A percentile compares a stretch with the other conserved stretches of the same genome.
Evolutionary conservation across 1,284 basidiomycete genomes (phyloP).

Genomic region (Heliocybe sulcata): DNA sequence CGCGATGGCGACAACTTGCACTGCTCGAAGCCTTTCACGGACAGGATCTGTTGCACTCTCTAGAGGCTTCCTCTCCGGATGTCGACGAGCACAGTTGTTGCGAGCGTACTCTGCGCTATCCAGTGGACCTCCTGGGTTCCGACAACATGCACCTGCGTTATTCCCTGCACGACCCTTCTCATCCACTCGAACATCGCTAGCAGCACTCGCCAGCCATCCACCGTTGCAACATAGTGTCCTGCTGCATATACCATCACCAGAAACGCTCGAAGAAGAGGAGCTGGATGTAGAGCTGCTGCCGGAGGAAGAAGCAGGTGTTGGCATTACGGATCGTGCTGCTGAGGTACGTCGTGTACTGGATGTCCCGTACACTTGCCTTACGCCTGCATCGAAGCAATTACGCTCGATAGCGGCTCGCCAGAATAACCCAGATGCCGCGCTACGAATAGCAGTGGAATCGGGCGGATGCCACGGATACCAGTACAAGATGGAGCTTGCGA

Average conservation of each 20-base stretch:
- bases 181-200: background rate
- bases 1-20: background rate
- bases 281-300: constrained; percentile 46
- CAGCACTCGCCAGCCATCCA: background rate
- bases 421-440: constrained; percentile 50
- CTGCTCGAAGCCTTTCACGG: background rate
- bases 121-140: background rate
- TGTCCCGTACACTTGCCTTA: background rate
- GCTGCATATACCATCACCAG: background rate
- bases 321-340: constrained; percentile 64
- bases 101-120: background rate
- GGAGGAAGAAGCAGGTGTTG: constrained; percentile 36
- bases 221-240: background rate
- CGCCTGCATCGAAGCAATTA: constrained; percentile 47
- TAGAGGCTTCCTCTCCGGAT: background rate
- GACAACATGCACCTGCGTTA: background rate
- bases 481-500: constrained; percentile 80
- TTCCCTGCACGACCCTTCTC: constrained; percentile 1
- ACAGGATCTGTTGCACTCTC: background rate
- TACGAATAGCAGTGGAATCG: constrained; percentile 78
- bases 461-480: constrained; percentile 94
- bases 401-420: constrained; percentile 50
- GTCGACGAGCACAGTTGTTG: background rate
- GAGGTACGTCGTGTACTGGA: constrained; percentile 52
- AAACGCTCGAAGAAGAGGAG: constrained; percentile 40